Base-by-base conservation (phyloP, 2,329 filamentous ascomycete species). In the Ceratocystis alfenasii region DNA sequence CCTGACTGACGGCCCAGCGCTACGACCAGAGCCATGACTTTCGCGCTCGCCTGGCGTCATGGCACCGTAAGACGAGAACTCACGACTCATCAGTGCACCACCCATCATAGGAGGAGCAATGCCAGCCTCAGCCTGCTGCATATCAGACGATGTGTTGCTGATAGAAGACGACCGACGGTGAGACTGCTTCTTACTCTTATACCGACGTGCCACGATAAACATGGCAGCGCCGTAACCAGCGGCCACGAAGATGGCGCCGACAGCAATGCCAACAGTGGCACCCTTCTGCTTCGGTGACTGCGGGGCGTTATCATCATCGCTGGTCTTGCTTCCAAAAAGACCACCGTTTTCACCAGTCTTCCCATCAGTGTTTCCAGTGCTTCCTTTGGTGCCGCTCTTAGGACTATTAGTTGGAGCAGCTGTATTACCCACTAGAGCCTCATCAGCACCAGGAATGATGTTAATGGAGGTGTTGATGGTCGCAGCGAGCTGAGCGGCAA, bases 191-290 rank as follows among this genome's bases (percentile, higher is more conserved):
- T 88, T 90, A 78, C 88, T 87, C 81, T 92, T 90, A 82, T 96
- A 96, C 68, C 92, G 84, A 68, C 91, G 87, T 62, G 92, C 92
- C 70, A 96, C 85, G 72, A 94, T 86, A 78, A 96, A 93, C 92
- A 96, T 96, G 74, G 90, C 91, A 12, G 88, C 89, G 72, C 91
- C 92, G 71, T 96, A 96, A n/a, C 90, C 86, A 63, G 87, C 88
- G 53, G 89, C 90, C 72, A 91, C 86, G 55, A 83, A 83, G 41
- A 92, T 84, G 30, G 89, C 87, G 71, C 89, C 90, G 25, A 90
- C 81, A 66, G 87, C 89, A 72, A 96, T 86, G 69, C 83, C 85
- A 28, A 82, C 83, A 1, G 82, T 86, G 44, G 85, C 87, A 53
- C 83, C 85, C 71, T 79, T 79, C 72, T 83, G 78, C 69, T 83